These are phyloP conservation scores for Blechomonas ayalai DNA, from an alignment of 208 protist species.

Conservation along the genomic window DNA sequence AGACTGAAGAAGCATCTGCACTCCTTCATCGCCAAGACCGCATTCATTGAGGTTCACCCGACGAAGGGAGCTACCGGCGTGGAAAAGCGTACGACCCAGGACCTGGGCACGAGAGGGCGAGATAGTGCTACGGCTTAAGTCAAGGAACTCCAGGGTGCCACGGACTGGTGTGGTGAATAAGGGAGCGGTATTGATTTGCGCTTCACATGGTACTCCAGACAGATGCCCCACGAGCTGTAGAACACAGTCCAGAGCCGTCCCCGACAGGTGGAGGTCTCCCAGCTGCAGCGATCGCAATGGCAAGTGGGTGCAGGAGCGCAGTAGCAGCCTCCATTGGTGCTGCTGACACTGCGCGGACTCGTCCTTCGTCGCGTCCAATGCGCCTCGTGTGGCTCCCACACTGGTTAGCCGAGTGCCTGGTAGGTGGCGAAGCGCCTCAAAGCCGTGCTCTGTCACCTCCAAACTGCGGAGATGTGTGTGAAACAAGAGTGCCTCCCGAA, in stretches of 20 bases:
- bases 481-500: conserved; percentile 1
- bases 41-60: conserved; percentile 20
- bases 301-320: conserved; percentile 21
- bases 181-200: conserved; percentile 4
- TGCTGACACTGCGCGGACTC: neutral
- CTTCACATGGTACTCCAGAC: conserved; percentile 6
- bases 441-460: conserved; percentile 7
- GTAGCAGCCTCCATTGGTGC: conserved; percentile 4
- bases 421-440: conserved; percentile 1
- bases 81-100: conserved; percentile 18
- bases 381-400: neutral
- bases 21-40: conserved; percentile 14
- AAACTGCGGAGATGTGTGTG: conserved; percentile 11
- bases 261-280: conserved; percentile 3
- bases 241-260: conserved; percentile 13
- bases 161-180: neutral
- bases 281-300: conserved; percentile 19
- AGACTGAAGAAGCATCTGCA: conserved; percentile 2
- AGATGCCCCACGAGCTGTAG: conserved; percentile 27
- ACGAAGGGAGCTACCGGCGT: conserved; percentile 9
- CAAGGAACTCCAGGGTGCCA: conserved; percentile 17
- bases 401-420: neutral
- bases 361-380: neutral
- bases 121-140: conserved; percentile 15
- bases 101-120: conserved; percentile 7